These are phyloP conservation scores for Paecilomyces dactylethromorphus DNA, from an alignment of 2,329 filamentous ascomycete species.

Conservation along the genomic window DNA sequence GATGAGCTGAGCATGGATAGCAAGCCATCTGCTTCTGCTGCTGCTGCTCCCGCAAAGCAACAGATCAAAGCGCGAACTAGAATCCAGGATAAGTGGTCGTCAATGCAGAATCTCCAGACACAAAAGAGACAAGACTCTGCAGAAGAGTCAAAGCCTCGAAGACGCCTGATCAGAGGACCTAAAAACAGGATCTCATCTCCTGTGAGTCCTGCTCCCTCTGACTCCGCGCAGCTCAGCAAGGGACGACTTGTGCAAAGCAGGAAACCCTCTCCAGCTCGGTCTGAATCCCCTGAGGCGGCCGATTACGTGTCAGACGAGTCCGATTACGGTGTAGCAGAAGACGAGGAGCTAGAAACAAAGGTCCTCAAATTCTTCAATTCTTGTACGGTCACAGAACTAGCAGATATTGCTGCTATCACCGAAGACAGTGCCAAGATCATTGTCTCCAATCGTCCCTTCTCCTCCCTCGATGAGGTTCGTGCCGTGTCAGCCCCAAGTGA, in stretches of 20 bases:
- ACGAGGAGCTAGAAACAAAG: conserved; percentile 42
- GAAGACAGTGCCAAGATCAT: conserved; percentile 63
- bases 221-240: conserved; percentile 20
- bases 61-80: conserved; percentile 48
- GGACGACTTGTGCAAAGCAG: conserved; percentile 46
- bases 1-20: conserved; percentile 30
- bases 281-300: conserved; percentile 27
- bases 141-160: conserved; percentile 24
- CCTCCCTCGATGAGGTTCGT: conserved; percentile 57
- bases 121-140: conserved; percentile 13
- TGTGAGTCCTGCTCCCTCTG: conserved; percentile 10
- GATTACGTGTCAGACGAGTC: conserved; percentile 42
- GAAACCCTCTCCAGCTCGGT: conserved; percentile 28
- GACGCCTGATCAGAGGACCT: conserved; percentile 33
- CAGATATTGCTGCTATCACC: conserved; percentile 72
- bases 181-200: conserved; percentile 23
- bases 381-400: conserved; percentile 67
- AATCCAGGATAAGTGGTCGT: conserved; percentile 55
- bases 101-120: conserved; percentile 34
- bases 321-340: conserved; percentile 34
- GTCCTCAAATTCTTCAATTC: conserved; percentile 79
- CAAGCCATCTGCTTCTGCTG: conserved; percentile 6
- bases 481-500: conserved; percentile 48
- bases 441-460: conserved; percentile 69
- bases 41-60: conserved; percentile 38